These are phyloP conservation scores for Hanseniaspora opuntiae DNA, from an alignment of 805 yeast genomes.

Conservation along the genomic window DNA sequence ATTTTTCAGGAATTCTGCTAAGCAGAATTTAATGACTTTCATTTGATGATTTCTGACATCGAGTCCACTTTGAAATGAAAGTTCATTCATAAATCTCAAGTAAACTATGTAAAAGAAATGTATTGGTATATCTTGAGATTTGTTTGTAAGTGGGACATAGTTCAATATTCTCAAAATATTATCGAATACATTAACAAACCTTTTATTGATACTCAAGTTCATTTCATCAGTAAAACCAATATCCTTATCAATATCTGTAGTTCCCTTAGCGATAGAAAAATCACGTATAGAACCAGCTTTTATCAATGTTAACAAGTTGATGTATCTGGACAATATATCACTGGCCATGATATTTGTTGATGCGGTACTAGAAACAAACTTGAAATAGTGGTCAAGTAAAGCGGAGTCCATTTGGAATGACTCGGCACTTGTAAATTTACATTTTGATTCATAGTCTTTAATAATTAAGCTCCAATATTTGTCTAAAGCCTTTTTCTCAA, in stretches of 20 bases:
- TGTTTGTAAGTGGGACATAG: neutral
- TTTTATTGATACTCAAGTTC: neutral
- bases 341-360: neutral
- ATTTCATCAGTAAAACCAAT: neutral
- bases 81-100: conserved; percentile 7
- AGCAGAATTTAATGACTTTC: neutral
- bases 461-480: conserved; percentile 6
- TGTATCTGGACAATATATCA: conserved; percentile 8
- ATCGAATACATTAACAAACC: neutral
- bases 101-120: conserved; percentile 9
- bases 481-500: neutral
- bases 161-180: neutral
- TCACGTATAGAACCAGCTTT: conserved; percentile 9
- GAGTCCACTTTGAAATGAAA: neutral
- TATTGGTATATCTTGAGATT: conserved; percentile 4
- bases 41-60: neutral
- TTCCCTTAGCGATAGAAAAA: neutral
- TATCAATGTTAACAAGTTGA: conserved; percentile 3
- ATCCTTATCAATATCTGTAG: neutral
- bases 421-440: conserved; percentile 1
- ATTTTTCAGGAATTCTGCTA: neutral
- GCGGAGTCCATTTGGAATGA: conserved; percentile 1
- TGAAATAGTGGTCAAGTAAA: conserved; percentile 2
- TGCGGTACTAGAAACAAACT: neutral
- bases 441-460: neutral